Evolutionary conservation across 2,329 filamentous ascomycete genomes (phyloP), one percentile per base, ranked within the genome.

Genomic region (Fusarium pininemorale): DNA sequence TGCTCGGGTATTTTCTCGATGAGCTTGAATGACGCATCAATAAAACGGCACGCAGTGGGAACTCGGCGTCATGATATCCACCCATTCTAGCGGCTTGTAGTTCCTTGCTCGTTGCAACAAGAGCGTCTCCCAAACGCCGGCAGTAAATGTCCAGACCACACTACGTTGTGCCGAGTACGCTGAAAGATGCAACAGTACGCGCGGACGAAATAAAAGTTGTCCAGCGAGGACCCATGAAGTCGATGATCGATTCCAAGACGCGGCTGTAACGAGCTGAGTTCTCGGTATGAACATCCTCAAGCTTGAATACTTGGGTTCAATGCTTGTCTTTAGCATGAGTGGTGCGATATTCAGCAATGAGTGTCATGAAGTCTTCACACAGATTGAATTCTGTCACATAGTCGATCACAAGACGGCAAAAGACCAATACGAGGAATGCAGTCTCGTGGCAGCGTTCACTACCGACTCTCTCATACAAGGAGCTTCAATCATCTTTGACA

Each of bases 271-370:
- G 6, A 15, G 15, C 11, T 14, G 1, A 4, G 22, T 50, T 12
- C 3, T 50, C 18, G 1, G 15, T 4, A 2, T 11, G 3, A 8
- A 30, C 1, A 3, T 39, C 35, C 14, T 22, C 11, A 18, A 13
- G 35, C 1, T 35, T 39, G 18, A 53, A 53, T 5, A 18, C 26
- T 18, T 24, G 9, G 3, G 8, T 24, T 2, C 5, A 51, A 9
- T 7, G 7, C 7, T 59, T 51, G 2, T 59, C 56, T 13, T 10
- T 1, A 11, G 6, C 7, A 8, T 24, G 8, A 3, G 16, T 5
- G 16, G 3, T 3, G 5, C 22, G 16, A 15, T 32, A 39, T 20
- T 32, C 15, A 3, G 3, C 2, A 1, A 32, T 39, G 1, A 32
- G 26, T 7, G 1, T 7, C 16, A 39, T 14, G 13, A 39, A 22